Conservation (phyloP, 1,284 basidiomycete genomes). For the Moniliophthora roreri region DNA sequence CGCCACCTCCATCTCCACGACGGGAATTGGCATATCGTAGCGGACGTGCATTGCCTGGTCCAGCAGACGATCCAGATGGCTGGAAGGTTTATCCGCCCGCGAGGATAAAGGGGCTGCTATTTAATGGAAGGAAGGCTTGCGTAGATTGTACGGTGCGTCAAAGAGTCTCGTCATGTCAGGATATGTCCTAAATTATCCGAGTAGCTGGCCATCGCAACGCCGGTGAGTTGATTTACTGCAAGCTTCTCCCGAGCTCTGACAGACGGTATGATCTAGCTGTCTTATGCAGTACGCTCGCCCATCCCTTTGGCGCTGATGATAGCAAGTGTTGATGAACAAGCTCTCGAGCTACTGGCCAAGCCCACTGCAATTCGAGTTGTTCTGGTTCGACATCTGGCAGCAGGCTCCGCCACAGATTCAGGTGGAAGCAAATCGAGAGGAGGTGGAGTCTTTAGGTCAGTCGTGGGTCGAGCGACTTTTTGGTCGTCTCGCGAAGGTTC, state of each 20-base stretch:
- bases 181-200: slow-evolving; percentile 3
- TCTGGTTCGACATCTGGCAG: slow-evolving; percentile 37
- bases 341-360: slow-evolving; percentile 46
- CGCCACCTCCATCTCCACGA: slow-evolving; percentile 45
- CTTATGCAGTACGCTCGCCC: slow-evolving; percentile 46
- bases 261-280: slow-evolving; percentile 33
- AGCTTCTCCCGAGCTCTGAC: not conserved
- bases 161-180: not conserved
- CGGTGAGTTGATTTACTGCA: slow-evolving; percentile 44
- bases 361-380: slow-evolving; percentile 35
- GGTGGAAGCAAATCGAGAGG: slow-evolving; percentile 33
- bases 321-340: slow-evolving; percentile 41
- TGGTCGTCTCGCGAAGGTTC: slow-evolving; percentile 41
- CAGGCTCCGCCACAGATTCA: slow-evolving; percentile 42
- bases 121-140: slow-evolving; percentile 38
- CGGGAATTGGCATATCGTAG: slow-evolving; percentile 47
- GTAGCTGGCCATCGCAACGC: slow-evolving; percentile 53
- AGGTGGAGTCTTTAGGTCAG: slow-evolving; percentile 45
- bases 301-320: slow-evolving; percentile 50
- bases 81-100: slow-evolving; percentile 43
- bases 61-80: slow-evolving; percentile 45
- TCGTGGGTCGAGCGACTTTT: slow-evolving; percentile 44
- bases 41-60: slow-evolving; percentile 37
- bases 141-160: slow-evolving; percentile 39
- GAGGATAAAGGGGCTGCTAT: slow-evolving; percentile 41